Evolutionary conservation across 2,329 filamentous ascomycete species (phyloP).

Genomic region (Talaromyces sp.): DNA sequence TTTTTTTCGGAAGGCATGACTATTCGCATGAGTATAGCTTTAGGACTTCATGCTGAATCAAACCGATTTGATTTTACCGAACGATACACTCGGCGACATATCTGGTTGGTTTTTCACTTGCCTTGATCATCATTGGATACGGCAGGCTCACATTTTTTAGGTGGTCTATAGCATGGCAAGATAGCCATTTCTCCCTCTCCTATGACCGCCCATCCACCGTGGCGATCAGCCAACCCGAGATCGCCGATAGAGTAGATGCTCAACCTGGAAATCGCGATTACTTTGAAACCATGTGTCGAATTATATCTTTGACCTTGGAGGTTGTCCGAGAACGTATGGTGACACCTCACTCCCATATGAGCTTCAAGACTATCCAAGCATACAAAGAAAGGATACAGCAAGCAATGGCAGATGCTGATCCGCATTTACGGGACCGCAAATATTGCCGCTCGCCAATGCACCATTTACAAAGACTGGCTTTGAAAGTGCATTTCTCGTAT

Average conservation of each 20-base stretch:
- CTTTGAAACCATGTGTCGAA: conserved; percentile 55
- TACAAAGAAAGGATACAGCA: conserved; percentile 55
- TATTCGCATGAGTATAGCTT: conserved; percentile 56
- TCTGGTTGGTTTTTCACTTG: conserved; percentile 33
- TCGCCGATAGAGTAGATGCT: conserved; percentile 46
- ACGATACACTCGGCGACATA: conserved; percentile 39
- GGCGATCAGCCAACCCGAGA: conserved; percentile 50
- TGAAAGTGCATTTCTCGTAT: conserved; percentile 60
- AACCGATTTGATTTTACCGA: conserved; percentile 50
- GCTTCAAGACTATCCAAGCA: conserved; percentile 50
- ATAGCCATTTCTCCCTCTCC: conserved; percentile 59
- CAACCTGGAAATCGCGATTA: conserved; percentile 50
- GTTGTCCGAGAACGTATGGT: conserved; percentile 57
- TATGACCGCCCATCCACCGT: conserved; percentile 57
- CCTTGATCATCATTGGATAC: not conserved
- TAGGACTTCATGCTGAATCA: conserved; percentile 57
- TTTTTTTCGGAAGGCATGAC: conserved; percentile 46
- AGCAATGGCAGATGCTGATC: conserved; percentile 55
- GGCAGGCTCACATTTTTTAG: conserved; percentile 21
- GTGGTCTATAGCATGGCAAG: conserved; percentile 63
- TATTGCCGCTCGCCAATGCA: conserved; percentile 41
- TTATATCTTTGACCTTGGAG: conserved; percentile 51
- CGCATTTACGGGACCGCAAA: conserved; percentile 52
- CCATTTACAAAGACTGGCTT: conserved; percentile 56
- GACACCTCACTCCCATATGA: conserved; percentile 50